These are phyloP conservation scores for Pichia inconspicua DNA, from an alignment of 1,139 yeast species.

Conservation along the genomic window DNA sequence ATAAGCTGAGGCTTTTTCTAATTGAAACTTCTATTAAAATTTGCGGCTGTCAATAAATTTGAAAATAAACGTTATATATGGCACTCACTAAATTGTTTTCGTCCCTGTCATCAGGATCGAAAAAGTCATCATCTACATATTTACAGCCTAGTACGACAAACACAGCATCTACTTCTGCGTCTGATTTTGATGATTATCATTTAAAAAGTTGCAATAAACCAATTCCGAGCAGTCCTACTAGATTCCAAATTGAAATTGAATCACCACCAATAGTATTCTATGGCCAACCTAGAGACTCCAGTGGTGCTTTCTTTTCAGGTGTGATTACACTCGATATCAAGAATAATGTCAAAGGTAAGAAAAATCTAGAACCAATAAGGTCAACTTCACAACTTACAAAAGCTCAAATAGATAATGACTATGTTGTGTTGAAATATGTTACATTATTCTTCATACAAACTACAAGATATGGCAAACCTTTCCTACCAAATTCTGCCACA, in stretches of 20 bases:
- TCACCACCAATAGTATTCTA: slow-evolving; percentile 86
- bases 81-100: slow-evolving; percentile 2
- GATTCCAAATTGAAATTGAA: slow-evolving; percentile 60
- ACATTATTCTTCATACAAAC: slow-evolving; percentile 64
- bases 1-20: too few relatives aligned
- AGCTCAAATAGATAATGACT: slow-evolving; percentile 21
- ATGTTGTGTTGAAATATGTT: slow-evolving; percentile 44
- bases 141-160: not conserved
- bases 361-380: not conserved
- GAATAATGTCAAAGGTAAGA: not conserved
- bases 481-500: slow-evolving; percentile 44
- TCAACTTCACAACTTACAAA: slow-evolving; percentile 1
- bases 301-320: slow-evolving; percentile 85
- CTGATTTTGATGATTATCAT: slow-evolving; percentile 20
- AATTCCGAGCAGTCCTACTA: slow-evolving; percentile 30
- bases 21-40: too few relatives aligned
- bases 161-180: not conserved
- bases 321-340: slow-evolving; percentile 35
- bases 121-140: not conserved
- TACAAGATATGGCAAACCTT: slow-evolving; percentile 57
- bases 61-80: not conserved
- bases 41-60: too few relatives aligned
- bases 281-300: slow-evolving; percentile 68
- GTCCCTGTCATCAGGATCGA: not conserved
- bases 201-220: slow-evolving; percentile 19